phyloP scores from a whole-genome alignment of 2,329 filamentous ascomycete genomes.

The Aspergillus pseudonomiae region DNA sequence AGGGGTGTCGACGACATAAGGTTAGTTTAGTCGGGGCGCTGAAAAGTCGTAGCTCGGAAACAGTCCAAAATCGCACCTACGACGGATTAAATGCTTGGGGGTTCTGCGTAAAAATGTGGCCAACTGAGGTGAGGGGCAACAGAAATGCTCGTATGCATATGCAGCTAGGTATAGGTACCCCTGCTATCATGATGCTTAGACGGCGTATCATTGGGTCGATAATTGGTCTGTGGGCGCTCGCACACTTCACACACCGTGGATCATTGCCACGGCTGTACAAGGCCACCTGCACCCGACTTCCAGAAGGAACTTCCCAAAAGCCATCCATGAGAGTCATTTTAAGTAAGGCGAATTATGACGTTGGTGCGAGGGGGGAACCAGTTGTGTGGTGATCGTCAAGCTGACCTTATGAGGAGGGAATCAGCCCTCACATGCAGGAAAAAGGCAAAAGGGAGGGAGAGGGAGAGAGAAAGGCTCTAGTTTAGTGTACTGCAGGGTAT shows the following conservation, averaged over 20 bases:
- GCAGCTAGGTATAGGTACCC: background rate
- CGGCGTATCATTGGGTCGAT: background rate
- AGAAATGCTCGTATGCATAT: background rate
- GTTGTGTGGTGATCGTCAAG: background rate
- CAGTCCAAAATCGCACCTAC: background rate
- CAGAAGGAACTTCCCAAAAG: background rate
- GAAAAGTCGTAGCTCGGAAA: background rate
- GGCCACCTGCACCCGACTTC: background rate
- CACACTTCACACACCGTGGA: background rate
- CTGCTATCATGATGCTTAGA: background rate
- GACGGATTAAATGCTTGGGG: background rate
- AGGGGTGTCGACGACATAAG: background rate
- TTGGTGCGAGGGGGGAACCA: too few relatives aligned
- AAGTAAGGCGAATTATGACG: background rate
- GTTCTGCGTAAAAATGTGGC: background rate
- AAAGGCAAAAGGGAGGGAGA: too few relatives aligned
- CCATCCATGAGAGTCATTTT: background rate
- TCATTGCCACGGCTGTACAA: background rate
- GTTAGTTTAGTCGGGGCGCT: background rate
- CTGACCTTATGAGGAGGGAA: background rate
- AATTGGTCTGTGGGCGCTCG: background rate
- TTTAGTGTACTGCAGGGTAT: background rate
- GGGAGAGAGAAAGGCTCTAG: too few relatives aligned
- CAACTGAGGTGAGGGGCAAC: background rate
- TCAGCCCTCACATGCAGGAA: background rate